Base-by-base conservation (phyloP, 2,329 filamentous ascomycete genomes). In the Venturia nashicola region DNA sequence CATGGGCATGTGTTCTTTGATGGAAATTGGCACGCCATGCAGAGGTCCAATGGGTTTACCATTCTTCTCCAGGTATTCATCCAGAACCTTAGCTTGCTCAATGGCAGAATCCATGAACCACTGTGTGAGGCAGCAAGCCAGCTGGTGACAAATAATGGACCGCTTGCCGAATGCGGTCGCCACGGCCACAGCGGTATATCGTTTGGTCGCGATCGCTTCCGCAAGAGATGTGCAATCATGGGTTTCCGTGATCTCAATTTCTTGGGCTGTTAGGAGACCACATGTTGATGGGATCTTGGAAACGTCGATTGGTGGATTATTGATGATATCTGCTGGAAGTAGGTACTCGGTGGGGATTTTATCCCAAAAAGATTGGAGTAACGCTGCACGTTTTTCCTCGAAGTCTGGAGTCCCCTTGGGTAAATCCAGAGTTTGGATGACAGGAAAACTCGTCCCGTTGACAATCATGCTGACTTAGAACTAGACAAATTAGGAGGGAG, bases 1-100 rank as follows among this genome's bases (percentile, higher is more conserved):
- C 14, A 88, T 75, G 65, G 88, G 81, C 76, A 89, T 86, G 69
- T 86, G 85, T 73, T 90, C 87, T 69, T 91, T 91, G 59, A 91
- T 79, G 0, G 85, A 83, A 59, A 88, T 76, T 0, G 84, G 84
- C 0, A 87, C 65, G 71, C 86, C 88, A 71, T 90, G 87, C 1
- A 91, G 77, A 1, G 87, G 86, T 0, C 88, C 88, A n/a, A 65
- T n/a, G 6, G 64, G n/a, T 20, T 32, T 11, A 11, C 54, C 63
- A n/a, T 61, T 16, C 11, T 48, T 27, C 14, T 42, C 20, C 14
- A 46, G 43, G 18, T 65, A 72, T 18, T 73, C 68, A 66, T 9
- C 64, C 1, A 76, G 67, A 57, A 71, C 68, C 46, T 63, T 64
- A 20, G 74, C 74, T 48, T 72, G 69, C 61, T 70, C 66, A 32